phyloP scores from a whole-genome alignment of 2,329 filamentous ascomycete species.

The Venturia asperata region DNA sequence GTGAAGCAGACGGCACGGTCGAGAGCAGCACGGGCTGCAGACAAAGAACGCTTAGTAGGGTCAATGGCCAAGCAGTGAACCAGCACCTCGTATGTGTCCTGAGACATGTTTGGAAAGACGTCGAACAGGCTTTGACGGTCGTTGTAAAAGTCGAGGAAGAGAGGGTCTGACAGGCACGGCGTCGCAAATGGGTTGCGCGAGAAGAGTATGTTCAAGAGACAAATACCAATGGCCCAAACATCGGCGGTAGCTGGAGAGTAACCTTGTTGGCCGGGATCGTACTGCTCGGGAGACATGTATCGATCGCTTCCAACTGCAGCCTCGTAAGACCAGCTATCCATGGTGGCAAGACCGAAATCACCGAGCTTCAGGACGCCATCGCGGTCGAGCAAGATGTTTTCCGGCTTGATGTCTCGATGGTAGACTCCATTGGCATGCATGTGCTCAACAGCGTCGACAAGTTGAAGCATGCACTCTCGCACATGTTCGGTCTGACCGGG shows the following conservation, averaged over 20 bases:
- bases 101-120: constrained; percentile 96
- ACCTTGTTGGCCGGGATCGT: constrained; percentile 76
- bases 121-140: constrained; percentile 96
- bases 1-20: constrained; percentile 82
- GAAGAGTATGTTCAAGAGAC: constrained; percentile 92
- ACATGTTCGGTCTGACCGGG: constrained; percentile 94
- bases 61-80: constrained; percentile 86
- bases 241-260: constrained; percentile 93
- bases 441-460: constrained; percentile 81
- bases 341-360: constrained; percentile 90
- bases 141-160: constrained; percentile 87
- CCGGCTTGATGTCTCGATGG: constrained; percentile 97
- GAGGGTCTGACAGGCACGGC: constrained; percentile 79
- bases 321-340: constrained; percentile 84
- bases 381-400: constrained; percentile 93
- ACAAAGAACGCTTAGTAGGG: constrained; percentile 77
- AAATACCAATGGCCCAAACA: constrained; percentile 95
- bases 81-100: constrained; percentile 94
- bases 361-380: constrained; percentile 90
- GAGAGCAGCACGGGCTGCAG: constrained; percentile 69
- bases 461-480: constrained; percentile 91
- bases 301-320: constrained; percentile 93
- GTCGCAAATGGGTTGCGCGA: constrained; percentile 92
- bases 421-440: constrained; percentile 88
- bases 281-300: constrained; percentile 99